phyloP scores from a whole-genome alignment of 2,329 filamentous ascomycete genomes.

The Claviceps citrina region DNA sequence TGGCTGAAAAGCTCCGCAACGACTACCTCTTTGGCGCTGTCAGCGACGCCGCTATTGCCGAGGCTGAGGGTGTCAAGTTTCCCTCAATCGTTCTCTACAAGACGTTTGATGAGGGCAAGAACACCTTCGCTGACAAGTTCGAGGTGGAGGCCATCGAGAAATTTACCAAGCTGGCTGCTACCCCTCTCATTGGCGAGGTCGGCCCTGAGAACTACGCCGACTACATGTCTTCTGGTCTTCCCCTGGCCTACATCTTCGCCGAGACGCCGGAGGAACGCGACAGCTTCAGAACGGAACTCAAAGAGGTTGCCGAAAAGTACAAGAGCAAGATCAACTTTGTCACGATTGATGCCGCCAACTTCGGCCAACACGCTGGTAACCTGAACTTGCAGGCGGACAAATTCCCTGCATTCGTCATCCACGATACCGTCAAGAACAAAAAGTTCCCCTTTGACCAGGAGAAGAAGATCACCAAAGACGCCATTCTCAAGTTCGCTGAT shows the following conservation, averaged over 20 bases:
- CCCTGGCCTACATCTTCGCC: conserved; percentile 94
- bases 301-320: conserved; percentile 77
- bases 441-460: conserved; percentile 91
- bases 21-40: conserved; percentile 83
- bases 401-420: conserved; percentile 96
- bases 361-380: conserved; percentile 89
- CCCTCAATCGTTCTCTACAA: conserved; percentile 92
- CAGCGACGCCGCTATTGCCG: conserved; percentile 68
- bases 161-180: conserved; percentile 74
- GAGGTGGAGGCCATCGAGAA: conserved; percentile 62
- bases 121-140: conserved; percentile 63
- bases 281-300: conserved; percentile 59
- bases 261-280: conserved; percentile 83
- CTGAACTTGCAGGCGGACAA: conserved; percentile 90
- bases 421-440: conserved; percentile 86
- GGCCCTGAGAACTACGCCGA: conserved; percentile 89
- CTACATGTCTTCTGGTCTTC: conserved; percentile 87
- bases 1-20: conserved; percentile 67
- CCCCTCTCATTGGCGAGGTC: conserved; percentile 85
- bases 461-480: conserved; percentile 55
- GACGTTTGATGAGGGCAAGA: conserved; percentile 93
- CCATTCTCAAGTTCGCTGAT: conserved; percentile 69
- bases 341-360: conserved; percentile 87
- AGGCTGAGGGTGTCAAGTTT: conserved; percentile 77
- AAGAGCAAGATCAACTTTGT: conserved; percentile 95